Base-by-base conservation (phyloP, 2,329 filamentous ascomycete species). In the Colletotrichum shisoi region DNA sequence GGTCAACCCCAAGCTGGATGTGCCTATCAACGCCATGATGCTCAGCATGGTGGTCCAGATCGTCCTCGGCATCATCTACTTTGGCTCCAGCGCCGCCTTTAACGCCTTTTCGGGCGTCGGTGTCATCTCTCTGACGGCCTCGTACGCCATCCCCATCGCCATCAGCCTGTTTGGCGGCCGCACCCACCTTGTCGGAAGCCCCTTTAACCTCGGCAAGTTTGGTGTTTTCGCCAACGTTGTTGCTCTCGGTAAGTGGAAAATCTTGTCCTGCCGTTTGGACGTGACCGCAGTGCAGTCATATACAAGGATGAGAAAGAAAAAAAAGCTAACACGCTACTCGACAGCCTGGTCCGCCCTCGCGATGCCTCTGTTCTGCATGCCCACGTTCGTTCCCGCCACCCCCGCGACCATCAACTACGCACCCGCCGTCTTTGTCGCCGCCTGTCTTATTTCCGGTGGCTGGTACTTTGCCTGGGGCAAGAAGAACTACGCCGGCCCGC, bases 311-410 rank as follows among this genome's bases (percentile, higher is more conserved):
- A n/a, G n/a, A n/a, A n/a, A n/a, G 4, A 2, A 4, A 27, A 4
- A 4, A 12, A 27, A 3, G 70, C 75, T 79, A 71, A 78, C 72
- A 63, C 65, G 57, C 15, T 56, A 9, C 31, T 34, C 31, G n/a
- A 51, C 39, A 88, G 86, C 79, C 59, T 92, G 90, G 90, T 89
- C 87, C 62, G 71, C 83, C 15, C 83, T 93, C 61, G 89, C 88
- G 42, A 85, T 92, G 59, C 89, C 90, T 1, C 84, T 92, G 17
- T 92, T 92, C 82, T 92, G 87, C 77, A 91, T 91, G 87, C 90
- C 89, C 0, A 84, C 87, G 0, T 77, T 78, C 49, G 79, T 91
- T n/a, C 87, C 87, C 6, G 87, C 90, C 45, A 84, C 82, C 0
- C 77, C 83, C 6, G 74, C 78, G 19, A 83, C 81, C 45, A 89